Evolutionary conservation across 495 filamentous ascomycete genomes (phyloP), one percentile per base, ranked within the genome.

Genomic region (Aspergillus ellipticus): DNA sequence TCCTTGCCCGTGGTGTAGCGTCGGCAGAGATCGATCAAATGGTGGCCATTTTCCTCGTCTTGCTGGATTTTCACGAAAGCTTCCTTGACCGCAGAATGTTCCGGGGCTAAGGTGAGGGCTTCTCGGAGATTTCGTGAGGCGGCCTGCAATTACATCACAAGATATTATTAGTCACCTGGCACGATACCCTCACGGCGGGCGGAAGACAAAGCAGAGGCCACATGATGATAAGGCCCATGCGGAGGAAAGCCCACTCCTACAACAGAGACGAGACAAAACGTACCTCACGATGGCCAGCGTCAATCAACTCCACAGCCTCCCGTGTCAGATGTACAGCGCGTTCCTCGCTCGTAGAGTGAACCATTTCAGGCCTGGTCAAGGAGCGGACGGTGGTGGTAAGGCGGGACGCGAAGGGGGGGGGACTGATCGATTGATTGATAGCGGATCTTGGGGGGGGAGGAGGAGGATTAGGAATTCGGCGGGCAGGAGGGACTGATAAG

Each of bases 121-220:
- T 88, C 82, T 68, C 82, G 77, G 42, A 88, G 73, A 49, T 79
- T 79, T 51, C 82, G 75, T 35, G 79, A 76, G 22, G 80, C 82
- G 45, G 79, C 80, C 83, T 86, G 59, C 50, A 50, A 51, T 60
- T 24, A 54, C 51, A 55, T 60, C 49, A 56, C 28, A 29, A 31
- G 51, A 13, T 17, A 29, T 15, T 42, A 20, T 48, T 58, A 49
- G 35, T 56, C 54, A 56, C 29, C 16, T 20, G 11, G 21, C 22
- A 28, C 15, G 16, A 41, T 16, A 55, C 26, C 8, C 33, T 28
- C 15, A 24, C 29, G 33, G 20, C 47, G 29, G 48, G 7, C 24
- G 24, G n/a, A n/a, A 28, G 24, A 50, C 53, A 33, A 47, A 42
- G 28, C 28, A 22, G 4, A 39, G n/a, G 35, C 35, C 35, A 37